A percentile compares a stretch with the other conserved stretches of the same genome.
Evolutionary conservation across 331 rosid species (phyloP).

Genomic region (Cucumis variabilis): DNA sequence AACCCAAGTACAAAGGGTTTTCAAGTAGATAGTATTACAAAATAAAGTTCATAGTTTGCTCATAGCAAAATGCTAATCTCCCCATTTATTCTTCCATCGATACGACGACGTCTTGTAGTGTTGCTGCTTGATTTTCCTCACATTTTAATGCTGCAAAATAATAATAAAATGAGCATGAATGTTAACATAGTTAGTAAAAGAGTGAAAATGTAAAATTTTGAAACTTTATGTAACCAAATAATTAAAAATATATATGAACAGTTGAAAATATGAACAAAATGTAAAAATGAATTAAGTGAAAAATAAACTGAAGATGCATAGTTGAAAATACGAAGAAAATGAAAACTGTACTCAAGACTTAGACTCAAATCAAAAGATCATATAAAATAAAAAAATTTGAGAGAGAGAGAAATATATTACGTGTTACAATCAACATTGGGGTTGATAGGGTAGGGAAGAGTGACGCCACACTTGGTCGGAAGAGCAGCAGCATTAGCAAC

Average conservation of each 20-base stretch:
- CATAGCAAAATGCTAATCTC: neutral
- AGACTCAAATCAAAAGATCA: no score
- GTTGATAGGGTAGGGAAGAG: constrained; percentile 4
- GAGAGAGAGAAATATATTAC: neutral
- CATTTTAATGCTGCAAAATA: neutral
- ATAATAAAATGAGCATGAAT: neutral
- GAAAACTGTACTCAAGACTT: neutral
- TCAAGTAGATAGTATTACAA: neutral
- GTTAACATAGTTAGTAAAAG: no score
- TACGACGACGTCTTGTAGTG: neutral
- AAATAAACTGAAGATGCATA: no score
- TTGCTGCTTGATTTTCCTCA: neutral
- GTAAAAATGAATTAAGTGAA: no score
- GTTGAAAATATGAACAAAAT: no score
- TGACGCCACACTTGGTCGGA: neutral
- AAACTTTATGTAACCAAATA: no score
- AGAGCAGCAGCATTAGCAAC: constrained; percentile 17
- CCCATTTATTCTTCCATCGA: neutral
- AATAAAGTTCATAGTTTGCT: no score
- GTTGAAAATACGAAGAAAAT: neutral
- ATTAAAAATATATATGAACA: no score
- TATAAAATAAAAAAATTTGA: no score
- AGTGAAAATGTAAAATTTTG: no score
- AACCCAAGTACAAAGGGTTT: neutral
- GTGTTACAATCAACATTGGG: constrained; percentile 4